Evolutionary conservation across 495 filamentous ascomycete genomes (phyloP), one percentile per base, ranked within the genome.

Genomic region (Usnea hakonensis): DNA sequence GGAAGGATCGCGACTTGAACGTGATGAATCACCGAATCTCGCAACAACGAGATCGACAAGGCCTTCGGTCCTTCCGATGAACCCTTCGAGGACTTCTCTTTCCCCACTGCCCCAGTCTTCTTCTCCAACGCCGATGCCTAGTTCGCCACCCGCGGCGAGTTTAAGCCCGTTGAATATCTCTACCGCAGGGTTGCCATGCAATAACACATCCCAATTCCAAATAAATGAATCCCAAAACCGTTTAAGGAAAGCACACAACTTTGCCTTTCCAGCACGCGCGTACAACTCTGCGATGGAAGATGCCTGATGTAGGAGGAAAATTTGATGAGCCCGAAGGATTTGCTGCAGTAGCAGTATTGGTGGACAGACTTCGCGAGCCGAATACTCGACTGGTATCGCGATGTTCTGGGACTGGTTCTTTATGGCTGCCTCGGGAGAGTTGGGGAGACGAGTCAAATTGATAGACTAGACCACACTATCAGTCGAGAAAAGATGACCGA

Each of bases 31-130:
- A 10, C 91, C 94, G 73, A 93, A 97, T 67, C 86, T 84, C 9
- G 89, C 90, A 8, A 97, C 90, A 53, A 97, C 76, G 56, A 97
- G 65, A 72, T 98, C 94, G 23, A 95, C 81, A 61, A 85, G 84
- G 35, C 80, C 94, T 72, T 75, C 89, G 64, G 71, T 83, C 72
- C 71, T 76, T 21, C 73, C 62, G 11, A 90, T 83, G 67, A 95
- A 85, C 21, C 89, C 90, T 71, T 95, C 94, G 2, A 99, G 77
- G 1, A 97, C 93, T 67, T 91, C 91, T 68, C 92, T 76, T 75
- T 96, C 91, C 17, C 90, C 90, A 66, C 90, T 95, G 3, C 92
- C 91, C 76, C 91, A 85, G 62, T 96, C 90, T 74, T 96, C 91
- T 69, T 96, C 91, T 36, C 92, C 94, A 16, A 97, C 91, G 1